Conservation (phyloP, 2,329 filamentous ascomycete species). For the Ophiostoma sp. region DNA sequence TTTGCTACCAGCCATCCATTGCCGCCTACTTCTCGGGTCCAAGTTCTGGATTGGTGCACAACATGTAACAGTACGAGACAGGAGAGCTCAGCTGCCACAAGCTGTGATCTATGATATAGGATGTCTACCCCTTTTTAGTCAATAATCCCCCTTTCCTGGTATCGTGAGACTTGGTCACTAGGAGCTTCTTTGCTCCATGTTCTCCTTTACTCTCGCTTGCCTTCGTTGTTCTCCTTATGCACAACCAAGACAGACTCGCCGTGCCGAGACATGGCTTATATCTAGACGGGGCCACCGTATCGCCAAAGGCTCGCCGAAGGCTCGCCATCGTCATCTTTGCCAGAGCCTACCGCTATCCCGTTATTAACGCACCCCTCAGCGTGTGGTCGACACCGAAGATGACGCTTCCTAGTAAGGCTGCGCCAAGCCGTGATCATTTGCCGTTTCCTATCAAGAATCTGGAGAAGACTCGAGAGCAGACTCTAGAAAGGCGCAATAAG, state of each 20-base stretch:
- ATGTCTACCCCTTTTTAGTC: background rate
- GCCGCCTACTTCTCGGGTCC: background rate
- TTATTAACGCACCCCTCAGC: background rate
- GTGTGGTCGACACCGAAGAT: background rate
- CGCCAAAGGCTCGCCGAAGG: no score
- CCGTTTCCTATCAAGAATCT: background rate
- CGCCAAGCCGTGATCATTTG: background rate
- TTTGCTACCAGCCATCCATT: background rate
- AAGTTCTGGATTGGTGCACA: background rate
- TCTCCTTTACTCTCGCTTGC: background rate
- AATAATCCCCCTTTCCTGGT: background rate
- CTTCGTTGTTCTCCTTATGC: background rate
- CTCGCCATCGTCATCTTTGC: no score
- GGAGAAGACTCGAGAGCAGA: no score
- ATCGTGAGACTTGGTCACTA: background rate
- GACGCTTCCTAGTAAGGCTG: background rate
- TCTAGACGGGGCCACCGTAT: background rate
- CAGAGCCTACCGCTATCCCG: no score
- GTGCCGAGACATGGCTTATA: background rate
- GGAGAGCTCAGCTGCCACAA: conserved; percentile 6
- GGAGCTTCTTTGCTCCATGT: no score
- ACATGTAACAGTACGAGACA: background rate
- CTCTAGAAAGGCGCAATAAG: background rate
- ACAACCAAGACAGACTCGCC: background rate
- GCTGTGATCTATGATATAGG: background rate